Base-by-base conservation (phyloP, 495 filamentous ascomycete species). In the Neurospora cerealis region DNA sequence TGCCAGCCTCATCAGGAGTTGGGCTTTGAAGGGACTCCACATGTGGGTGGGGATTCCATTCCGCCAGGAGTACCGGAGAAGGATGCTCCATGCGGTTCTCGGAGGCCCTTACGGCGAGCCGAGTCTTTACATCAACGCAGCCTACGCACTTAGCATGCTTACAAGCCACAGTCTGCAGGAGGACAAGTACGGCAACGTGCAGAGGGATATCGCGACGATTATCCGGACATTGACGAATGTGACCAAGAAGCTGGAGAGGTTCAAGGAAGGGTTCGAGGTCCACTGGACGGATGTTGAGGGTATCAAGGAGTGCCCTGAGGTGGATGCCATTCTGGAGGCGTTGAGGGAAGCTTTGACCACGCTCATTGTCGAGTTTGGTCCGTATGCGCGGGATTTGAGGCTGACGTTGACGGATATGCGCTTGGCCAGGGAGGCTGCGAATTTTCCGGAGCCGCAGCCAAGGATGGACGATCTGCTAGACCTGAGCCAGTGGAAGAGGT, bases 111-210 rank as follows among this genome's bases (percentile, higher is more conserved):
- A 90, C 73, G 89, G 90, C 19, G 88, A 90, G 77, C 79, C 90
- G 2, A 87, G 85, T 71, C 79, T 89, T 24, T 90, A 94, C 74
- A 78, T 92, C 70, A 89, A 94, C 78, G 92, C 93, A 9, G 87
- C 90, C 41, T 88, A 90, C 73, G 88, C 91, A 1, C 82, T 98
- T 46, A 87, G 88, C 11, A 84, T 83, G 44, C 86, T 99, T 8
- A 87, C 91, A 19, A 86, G 91, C n/a, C 85, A 86, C 48, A 93
- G 90, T 80, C 82, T 98, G 39, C 83, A 83, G 11, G 96, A 99
- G 82, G 96, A 99, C 80, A 85, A 85, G n/a, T 96, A 89, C 77
- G 96, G 96, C 36, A 91, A 92, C 76, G 96, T 97, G 48, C 90
- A 95, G 70, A 86, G 88, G 40, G 90, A 95, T 77, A 88, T 98